Evolutionary conservation across 2,329 filamentous ascomycete species (phyloP), one percentile per base, ranked within the genome.

Genomic region (Cryphonectria naterciae): DNA sequence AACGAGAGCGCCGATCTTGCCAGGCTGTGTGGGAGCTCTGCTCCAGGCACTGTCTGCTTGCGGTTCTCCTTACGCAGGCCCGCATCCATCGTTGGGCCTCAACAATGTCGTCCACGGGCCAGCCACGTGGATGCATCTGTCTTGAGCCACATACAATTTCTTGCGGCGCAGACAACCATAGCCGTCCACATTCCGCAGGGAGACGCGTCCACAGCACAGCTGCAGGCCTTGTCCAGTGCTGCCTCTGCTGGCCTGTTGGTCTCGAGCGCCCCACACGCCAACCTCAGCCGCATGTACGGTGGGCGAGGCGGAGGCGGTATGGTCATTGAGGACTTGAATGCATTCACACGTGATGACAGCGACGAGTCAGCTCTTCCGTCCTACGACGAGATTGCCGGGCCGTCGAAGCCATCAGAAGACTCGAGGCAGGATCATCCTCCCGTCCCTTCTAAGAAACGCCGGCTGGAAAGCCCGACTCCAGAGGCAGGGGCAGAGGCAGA

Each of bases 311-410:
- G 43, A 64, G 67, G 67, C 37, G 67, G 60, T 22, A 41, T 25
- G 46, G 15, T 58, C 13, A 56, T 65, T 22, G 46, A 49, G 37
- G 43, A 64, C 28, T 4, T 62, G 28, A 8, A 37, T 10, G n/a
- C 32, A 2, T 25, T 35, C 35, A 39, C n/a, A n/a, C 46, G 22
- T 37, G 46, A 56, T 32, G 22, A n/a, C 15, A 28, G 22, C 10
- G 46, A 32, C 10, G 46, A 32, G 39, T 5, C 19, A 19, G 61
- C n/a, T 46, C 67, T 61, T 35, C 67, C 67, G 25, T 43, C 67
- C 15, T 68, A 68, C 49, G 35, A 63, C 22, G 67, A 64, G 13
- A 28, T 58, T 32, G 46, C 61, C 17, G 46, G 67, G 28, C 67
- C 35, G 32, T 68, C 64, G 32, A 43, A n/a, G 25, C 35, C 58